Evolutionary conservation across 805 yeast genomes (phyloP).

Genomic region (Grigorovia jiainica): DNA sequence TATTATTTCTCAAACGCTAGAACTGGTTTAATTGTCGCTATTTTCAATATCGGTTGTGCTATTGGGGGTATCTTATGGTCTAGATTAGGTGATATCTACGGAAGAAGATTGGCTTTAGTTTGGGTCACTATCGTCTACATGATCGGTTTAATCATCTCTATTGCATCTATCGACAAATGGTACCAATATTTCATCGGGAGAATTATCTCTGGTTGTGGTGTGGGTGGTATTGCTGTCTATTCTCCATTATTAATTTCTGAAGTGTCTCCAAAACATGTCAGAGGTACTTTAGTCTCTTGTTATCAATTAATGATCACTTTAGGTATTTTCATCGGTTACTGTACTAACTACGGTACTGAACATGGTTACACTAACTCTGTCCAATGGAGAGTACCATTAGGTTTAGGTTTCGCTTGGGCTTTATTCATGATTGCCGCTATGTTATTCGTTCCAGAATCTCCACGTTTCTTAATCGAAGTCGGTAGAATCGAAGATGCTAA

Average conservation of each 20-base stretch:
- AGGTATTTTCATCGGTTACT: conserved; percentile 71
- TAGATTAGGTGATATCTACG: conserved; percentile 51
- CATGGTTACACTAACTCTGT: conserved; percentile 46
- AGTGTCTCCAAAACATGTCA: conserved; percentile 57
- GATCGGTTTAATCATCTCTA: conserved; percentile 59
- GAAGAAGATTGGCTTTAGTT: conserved; percentile 46
- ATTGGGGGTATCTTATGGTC: conserved; percentile 57
- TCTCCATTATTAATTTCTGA: conserved; percentile 69
- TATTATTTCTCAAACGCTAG: conserved; percentile 42
- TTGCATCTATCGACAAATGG: conserved; percentile 45
- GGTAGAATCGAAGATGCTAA: conserved; percentile 54
- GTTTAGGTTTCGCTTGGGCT: conserved; percentile 44
- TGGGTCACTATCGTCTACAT: conserved; percentile 37
- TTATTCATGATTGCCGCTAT: conserved; percentile 30
- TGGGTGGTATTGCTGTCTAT: conserved; percentile 68
- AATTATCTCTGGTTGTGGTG: conserved; percentile 61
- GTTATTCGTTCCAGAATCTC: conserved; percentile 61
- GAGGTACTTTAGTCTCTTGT: conserved; percentile 64
- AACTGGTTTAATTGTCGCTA: conserved; percentile 47
- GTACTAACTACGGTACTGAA: conserved; percentile 61
- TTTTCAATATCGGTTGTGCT: conserved; percentile 68
- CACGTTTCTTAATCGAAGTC: conserved; percentile 53
- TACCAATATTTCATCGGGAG: conserved; percentile 65
- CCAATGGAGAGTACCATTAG: conserved; percentile 70
- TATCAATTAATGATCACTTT: conserved; percentile 62